phyloP scores from a whole-genome alignment of 768 basidiomycete genomes.

The Clitopilus hobsonii region DNA sequence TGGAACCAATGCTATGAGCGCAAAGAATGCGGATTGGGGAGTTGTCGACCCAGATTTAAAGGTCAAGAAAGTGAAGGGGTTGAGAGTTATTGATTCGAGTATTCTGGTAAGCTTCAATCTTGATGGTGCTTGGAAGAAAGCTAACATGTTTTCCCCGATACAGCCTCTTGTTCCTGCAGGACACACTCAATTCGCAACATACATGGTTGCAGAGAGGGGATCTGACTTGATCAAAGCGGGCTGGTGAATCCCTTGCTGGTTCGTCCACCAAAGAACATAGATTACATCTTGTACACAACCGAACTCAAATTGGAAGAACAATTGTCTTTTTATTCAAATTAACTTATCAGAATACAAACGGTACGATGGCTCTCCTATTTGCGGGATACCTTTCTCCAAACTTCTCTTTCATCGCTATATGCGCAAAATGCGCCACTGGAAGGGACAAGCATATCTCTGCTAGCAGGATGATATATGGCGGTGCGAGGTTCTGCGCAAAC shows the following conservation, averaged over 20 bases:
- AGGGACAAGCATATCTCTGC: conserved; percentile 75
- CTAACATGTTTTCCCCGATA: not conserved
- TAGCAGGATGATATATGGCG: conserved; percentile 78
- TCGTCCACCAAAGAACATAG: too few species aligned
- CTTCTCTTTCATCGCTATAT: conserved; percentile 75
- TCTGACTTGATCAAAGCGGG: conserved; percentile 22
- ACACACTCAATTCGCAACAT: conserved; percentile 19
- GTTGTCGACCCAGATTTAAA: conserved; percentile 33
- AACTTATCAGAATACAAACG: conserved; percentile 52
- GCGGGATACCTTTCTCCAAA: conserved; percentile 77
- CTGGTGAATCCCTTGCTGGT: conserved; percentile 3
- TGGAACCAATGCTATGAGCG: conserved; percentile 28
- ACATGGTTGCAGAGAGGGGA: conserved; percentile 22
- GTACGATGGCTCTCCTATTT: conserved; percentile 75
- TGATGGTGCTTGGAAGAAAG: not conserved
- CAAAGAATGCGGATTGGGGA: conserved; percentile 19
- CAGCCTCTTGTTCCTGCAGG: conserved; percentile 22
- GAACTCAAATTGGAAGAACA: not conserved
- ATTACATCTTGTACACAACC: too few species aligned
- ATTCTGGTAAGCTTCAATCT: conserved; percentile 21
- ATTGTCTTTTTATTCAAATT: not conserved
- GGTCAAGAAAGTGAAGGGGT: conserved; percentile 29
- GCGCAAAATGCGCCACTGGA: conserved; percentile 76
- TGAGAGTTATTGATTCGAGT: conserved; percentile 36
- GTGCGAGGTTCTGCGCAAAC: conserved; percentile 44